Percentiles rank a stretch among this genome's conserved stretches.
phyloP scores from a whole-genome alignment of 345 rosid species.

The Eucalyptus viminalis region DNA sequence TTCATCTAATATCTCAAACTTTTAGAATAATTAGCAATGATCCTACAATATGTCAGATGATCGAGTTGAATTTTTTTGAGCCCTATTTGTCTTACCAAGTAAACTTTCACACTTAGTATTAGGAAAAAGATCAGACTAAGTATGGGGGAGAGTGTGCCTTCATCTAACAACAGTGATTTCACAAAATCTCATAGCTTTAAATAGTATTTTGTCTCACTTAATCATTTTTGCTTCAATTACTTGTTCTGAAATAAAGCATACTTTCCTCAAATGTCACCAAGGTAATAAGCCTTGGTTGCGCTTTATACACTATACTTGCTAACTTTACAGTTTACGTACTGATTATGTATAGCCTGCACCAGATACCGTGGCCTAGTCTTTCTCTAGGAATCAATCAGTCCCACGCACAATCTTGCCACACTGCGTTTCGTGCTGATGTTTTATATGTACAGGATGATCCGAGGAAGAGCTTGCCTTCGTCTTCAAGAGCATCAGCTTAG shows the following conservation, averaged over 20 bases:
- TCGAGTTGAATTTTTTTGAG: too few species aligned
- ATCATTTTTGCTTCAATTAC: background rate
- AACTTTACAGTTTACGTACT: background rate
- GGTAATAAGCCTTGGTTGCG: background rate
- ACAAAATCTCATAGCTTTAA: background rate
- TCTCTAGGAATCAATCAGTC: background rate
- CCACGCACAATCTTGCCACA: background rate
- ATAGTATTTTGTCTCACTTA: background rate
- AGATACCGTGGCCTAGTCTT: background rate
- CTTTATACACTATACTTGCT: background rate
- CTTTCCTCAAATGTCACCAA: background rate
- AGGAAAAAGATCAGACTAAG: too few species aligned
- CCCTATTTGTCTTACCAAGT: too few species aligned
- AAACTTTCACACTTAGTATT: too few species aligned
- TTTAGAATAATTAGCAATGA: fast-evolving
- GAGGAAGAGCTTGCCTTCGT: background rate
- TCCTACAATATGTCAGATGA: too few species aligned
- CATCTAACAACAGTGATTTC: too few species aligned
- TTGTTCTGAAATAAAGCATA: background rate
- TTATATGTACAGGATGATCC: background rate
- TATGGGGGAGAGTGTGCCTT: fast-evolving
- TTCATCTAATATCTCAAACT: too few species aligned
- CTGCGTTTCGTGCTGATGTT: background rate
- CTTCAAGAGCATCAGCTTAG: background rate
- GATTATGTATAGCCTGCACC: background rate